These are phyloP conservation scores for Neofusicoccum ribis DNA, from an alignment of 2,329 filamentous ascomycete species.

Conservation along the genomic window DNA sequence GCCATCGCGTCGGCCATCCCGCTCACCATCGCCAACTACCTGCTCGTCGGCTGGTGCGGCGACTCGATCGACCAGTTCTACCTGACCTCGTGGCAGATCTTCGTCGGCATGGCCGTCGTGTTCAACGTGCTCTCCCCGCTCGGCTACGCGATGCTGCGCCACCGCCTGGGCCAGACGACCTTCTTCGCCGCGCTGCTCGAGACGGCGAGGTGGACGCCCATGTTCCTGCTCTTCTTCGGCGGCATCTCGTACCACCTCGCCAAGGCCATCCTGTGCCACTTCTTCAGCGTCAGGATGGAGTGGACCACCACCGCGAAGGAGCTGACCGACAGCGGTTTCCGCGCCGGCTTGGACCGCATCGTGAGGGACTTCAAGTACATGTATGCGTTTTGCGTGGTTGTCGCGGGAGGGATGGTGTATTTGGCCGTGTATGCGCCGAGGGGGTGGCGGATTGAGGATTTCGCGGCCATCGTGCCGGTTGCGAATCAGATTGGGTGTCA, in stretches of 20 bases:
- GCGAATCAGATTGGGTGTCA: conserved; percentile 21
- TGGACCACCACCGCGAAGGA: conserved; percentile 19
- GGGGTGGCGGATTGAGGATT: conserved; percentile 20
- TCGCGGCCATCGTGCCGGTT: conserved; percentile 20
- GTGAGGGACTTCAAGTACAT: conserved; percentile 12
- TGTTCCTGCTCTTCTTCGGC: conserved; percentile 24
- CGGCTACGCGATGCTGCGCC: conserved; percentile 22
- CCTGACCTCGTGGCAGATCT: conserved; percentile 22
- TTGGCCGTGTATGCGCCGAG: conserved; percentile 20
- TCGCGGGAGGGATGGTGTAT: conserved; percentile 19
- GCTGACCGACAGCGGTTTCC: conserved; percentile 1
- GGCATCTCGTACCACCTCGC: conserved; percentile 23
- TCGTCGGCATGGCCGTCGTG: conserved; percentile 21
- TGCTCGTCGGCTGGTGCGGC: conserved; percentile 22
- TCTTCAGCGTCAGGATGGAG: conserved; percentile 21
- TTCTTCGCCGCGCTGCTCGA: conserved; percentile 21
- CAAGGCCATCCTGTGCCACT: conserved; percentile 21
- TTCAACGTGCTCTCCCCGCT: conserved; percentile 20
- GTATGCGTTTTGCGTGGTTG: not conserved
- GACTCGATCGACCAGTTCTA: conserved; percentile 23
- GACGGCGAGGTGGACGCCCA: conserved; percentile 22
- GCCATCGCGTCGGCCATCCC: conserved; percentile 21
- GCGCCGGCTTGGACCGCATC: not conserved
- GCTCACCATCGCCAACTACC: conserved; percentile 22
- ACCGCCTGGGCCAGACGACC: conserved; percentile 20